phyloP scores from a whole-genome alignment of 2,329 filamentous ascomycete genomes.

The Corinectria fuckeliana region DNA sequence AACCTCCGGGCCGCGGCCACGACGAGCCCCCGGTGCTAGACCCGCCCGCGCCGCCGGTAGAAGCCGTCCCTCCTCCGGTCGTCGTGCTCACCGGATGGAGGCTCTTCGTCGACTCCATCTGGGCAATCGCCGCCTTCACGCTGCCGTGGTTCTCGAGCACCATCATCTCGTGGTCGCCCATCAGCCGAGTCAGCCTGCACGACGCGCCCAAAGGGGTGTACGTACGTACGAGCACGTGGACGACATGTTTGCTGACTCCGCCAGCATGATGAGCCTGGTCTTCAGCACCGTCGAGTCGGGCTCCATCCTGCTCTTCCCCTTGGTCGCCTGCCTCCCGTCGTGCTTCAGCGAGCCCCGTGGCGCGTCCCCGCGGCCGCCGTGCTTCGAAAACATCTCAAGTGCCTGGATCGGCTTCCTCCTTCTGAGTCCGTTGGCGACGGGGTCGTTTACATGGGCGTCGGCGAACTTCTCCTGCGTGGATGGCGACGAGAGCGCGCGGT shows the following conservation, averaged over 20 bases:
- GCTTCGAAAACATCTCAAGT: no score
- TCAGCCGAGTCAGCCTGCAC: background rate
- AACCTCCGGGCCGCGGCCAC: background rate
- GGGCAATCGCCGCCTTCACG: background rate
- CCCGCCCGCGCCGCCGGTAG: background rate
- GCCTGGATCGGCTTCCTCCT: background rate
- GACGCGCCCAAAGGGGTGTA: background rate
- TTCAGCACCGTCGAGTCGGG: background rate
- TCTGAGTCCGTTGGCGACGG: background rate
- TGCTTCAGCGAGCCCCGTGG: background rate
- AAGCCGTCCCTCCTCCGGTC: background rate
- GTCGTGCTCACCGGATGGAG: background rate
- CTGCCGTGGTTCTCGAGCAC: background rate
- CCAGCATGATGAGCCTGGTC: background rate
- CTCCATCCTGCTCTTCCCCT: background rate
- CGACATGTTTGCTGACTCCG: no score
- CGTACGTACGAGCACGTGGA: no score
- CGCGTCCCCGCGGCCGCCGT: background rate
- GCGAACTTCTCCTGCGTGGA: background rate
- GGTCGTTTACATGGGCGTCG: background rate
- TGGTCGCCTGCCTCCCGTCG: background rate
- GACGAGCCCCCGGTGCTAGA: background rate
- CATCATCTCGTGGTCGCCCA: background rate
- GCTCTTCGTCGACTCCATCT: background rate
- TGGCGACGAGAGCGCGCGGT: background rate